phyloP scores from a whole-genome alignment of 805 yeast genomes.

The Kodamaea laetipori region DNA sequence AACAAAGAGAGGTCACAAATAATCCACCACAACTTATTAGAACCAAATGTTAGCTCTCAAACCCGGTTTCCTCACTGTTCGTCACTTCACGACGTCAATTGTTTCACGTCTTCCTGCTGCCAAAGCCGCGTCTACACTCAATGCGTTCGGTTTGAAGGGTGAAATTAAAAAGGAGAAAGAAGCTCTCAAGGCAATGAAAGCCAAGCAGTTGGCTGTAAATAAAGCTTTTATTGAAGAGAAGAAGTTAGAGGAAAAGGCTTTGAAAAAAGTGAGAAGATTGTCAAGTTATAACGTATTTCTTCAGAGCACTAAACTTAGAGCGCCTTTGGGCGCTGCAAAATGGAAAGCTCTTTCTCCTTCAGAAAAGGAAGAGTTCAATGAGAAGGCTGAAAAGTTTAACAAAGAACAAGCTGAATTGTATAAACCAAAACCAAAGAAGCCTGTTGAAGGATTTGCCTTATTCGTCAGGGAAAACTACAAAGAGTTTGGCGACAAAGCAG shows the following conservation, averaged over 20 bases:
- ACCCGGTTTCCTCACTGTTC: background rate
- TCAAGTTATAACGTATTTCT: conserved; percentile 27
- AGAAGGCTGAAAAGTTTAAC: conserved; percentile 32
- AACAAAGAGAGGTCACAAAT: too few relatives aligned
- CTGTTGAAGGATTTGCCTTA: conserved; percentile 32
- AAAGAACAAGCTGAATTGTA: conserved; percentile 25
- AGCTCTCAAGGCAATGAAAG: conserved; percentile 1
- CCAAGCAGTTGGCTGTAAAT: conserved; percentile 1
- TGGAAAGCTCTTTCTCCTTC: conserved; percentile 31
- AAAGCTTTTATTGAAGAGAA: too few relatives aligned
- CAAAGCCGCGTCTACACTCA: too few relatives aligned
- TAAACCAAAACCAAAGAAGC: conserved; percentile 38
- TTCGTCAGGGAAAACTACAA: conserved; percentile 31
- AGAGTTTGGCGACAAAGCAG: conserved; percentile 25
- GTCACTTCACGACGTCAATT: conserved; percentile 2
- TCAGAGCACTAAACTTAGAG: conserved; percentile 23
- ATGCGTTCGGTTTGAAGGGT: too few relatives aligned
- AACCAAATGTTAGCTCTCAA: too few relatives aligned
- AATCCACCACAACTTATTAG: too few relatives aligned
- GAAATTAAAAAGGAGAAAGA: conserved; percentile 8
- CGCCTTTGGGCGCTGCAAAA: conserved; percentile 20
- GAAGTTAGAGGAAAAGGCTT: conserved; percentile 21
- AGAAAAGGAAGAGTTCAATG: conserved; percentile 30
- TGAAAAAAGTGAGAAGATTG: conserved; percentile 26
- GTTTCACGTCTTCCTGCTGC: too few relatives aligned